Conservation (phyloP, 1,284 basidiomycete species). For the Agaricales sp. region DNA sequence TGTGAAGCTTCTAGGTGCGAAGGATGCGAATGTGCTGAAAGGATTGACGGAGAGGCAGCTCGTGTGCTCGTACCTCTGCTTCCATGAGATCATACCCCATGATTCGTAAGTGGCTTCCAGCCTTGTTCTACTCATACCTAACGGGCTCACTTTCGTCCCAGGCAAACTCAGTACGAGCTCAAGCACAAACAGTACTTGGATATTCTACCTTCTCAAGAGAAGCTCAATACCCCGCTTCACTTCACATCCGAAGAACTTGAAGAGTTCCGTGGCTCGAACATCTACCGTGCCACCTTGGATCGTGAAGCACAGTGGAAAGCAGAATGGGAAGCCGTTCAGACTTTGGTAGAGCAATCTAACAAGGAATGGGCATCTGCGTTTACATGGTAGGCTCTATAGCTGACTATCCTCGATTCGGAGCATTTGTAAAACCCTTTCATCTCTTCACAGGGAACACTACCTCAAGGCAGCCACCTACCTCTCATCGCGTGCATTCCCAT, state of each 20-base stretch:
- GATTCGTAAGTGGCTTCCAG: constrained; percentile 15
- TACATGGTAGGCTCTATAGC: constrained; percentile 53
- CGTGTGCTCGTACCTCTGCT: constrained; percentile 58
- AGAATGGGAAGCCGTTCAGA: constrained; percentile 48
- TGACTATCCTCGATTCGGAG: no score
- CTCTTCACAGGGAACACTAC: constrained; percentile 55
- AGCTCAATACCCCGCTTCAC: constrained; percentile 68
- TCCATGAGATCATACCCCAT: constrained; percentile 52
- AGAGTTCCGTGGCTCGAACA: constrained; percentile 64
- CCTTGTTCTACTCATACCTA: constrained; percentile 17
- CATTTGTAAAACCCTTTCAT: not conserved
- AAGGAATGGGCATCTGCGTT: constrained; percentile 38
- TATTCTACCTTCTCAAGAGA: constrained; percentile 46
- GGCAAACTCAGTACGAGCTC: constrained; percentile 20
- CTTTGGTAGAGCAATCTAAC: constrained; percentile 26
- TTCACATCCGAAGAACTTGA: constrained; percentile 56
- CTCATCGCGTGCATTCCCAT: constrained; percentile 84
- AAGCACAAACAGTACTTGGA: constrained; percentile 55
- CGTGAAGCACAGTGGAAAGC: constrained; percentile 44
- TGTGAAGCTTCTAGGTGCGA: constrained; percentile 23
- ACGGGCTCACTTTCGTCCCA: constrained; percentile 11
- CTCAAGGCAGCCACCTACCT: constrained; percentile 64
- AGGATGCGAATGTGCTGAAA: constrained; percentile 17
- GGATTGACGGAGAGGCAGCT: constrained; percentile 62
- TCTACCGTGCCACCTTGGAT: constrained; percentile 64